These are phyloP conservation scores for Pichia manshurica DNA, from an alignment of 805 yeast genomes.

Conservation along the genomic window DNA sequence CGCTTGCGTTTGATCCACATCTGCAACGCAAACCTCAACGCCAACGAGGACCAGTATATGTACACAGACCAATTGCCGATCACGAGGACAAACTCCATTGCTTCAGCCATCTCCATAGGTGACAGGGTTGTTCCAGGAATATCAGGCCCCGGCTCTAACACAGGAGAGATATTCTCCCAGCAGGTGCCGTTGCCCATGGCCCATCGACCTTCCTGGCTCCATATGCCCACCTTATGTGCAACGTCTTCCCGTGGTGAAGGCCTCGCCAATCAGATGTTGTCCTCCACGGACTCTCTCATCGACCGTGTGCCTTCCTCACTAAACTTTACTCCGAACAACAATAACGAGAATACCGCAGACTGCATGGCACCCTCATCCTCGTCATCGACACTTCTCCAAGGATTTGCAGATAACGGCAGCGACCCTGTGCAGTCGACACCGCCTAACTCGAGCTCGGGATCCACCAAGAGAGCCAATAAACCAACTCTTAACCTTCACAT, in stretches of 20 bases:
- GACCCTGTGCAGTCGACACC: too few relatives aligned
- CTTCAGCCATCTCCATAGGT: constrained; percentile 6
- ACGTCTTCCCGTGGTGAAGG: not conserved
- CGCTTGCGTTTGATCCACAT: constrained; percentile 31
- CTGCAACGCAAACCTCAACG: constrained; percentile 18
- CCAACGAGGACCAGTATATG: constrained; percentile 1
- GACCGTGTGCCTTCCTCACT: constrained; percentile 24
- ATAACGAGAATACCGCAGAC: too few relatives aligned
- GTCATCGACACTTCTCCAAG: too few relatives aligned
- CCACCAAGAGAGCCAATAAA: too few relatives aligned
- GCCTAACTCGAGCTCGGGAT: too few relatives aligned
- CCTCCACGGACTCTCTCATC: constrained; percentile 32
- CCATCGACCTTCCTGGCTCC: constrained; percentile 33
- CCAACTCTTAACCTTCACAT: constrained; percentile 7
- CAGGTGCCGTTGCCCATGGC: constrained; percentile 6
- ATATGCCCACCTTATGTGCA: constrained; percentile 27
- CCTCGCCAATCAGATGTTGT: constrained; percentile 11
- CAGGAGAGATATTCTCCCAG: not conserved
- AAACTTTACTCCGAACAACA: too few relatives aligned
- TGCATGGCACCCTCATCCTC: too few relatives aligned
- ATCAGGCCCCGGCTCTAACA: not conserved
- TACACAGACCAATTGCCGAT: constrained; percentile 14
- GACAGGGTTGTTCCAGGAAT: constrained; percentile 6
- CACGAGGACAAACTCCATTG: constrained; percentile 10
- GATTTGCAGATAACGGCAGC: too few relatives aligned